Base-by-base conservation (phyloP, 2,329 filamentous ascomycete genomes). In the Diaporthe sp. region DNA sequence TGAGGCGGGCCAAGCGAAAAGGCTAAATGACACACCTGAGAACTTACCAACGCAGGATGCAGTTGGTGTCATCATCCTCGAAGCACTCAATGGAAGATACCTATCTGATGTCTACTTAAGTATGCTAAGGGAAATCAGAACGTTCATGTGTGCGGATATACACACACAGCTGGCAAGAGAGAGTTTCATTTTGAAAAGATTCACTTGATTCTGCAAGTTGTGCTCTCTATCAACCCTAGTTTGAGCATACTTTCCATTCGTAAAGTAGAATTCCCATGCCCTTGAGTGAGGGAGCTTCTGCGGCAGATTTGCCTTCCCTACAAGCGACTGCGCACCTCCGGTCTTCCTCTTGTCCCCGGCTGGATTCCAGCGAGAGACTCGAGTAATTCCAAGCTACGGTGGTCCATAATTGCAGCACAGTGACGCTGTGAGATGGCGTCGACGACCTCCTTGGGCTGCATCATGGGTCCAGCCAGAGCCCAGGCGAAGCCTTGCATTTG, bases 371-470 rank as follows among this genome's bases (percentile, higher is more conserved):
- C 15, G n/a, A 62, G 25, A 5, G 71, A 76, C 75, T 83, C 81
- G n/a, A 84, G 68, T 13, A 83, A 74, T 68, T 82, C 79, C 7
- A 84, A 73, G 15, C 79, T 80, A 72, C 82, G 80, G 72, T 85
- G 82, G 75, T 84, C 82, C 34, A 81, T 78, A 31, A 84, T 78
- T 28, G 83, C 82, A 34, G 81, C 79, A 25, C 79, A 79, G 67
- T 82, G 81, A 8, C 83, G 79, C 77, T 73, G 78, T 8, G 81
- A 80, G 79, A 84, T 84, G 61, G 79, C 78, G 59, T 81, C 79
- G 22, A 84, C 82, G 22, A 78, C 78, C 13, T 82, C 80, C 77
- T 81, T 79, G 37, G 79, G 77, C 75, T 84, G 83, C 82, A 84
- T 84, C 75, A 81, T 77, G 37, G 82, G 82, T 28, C 82, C 81